Base-by-base conservation (phyloP, 2,329 filamentous ascomycete genomes). In the Microcyclospora pomicola region DNA sequence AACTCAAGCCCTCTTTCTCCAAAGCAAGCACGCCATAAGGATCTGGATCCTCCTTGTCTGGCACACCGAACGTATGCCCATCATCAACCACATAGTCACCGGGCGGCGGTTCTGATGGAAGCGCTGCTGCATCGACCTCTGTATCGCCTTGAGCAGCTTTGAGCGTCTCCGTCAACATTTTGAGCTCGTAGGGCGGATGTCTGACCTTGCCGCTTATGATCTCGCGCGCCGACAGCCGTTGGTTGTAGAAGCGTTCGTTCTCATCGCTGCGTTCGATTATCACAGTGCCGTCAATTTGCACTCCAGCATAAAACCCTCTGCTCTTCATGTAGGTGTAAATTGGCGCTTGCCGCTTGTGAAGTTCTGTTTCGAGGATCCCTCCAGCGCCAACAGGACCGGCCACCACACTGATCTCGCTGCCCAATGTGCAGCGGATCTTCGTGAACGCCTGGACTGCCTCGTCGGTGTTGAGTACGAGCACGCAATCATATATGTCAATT, bases 401-500 rank as follows among this genome's bases (percentile, higher is more conserved):
- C 6, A 78, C 74, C 16, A 85, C 75, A 44, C 75, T 79, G 37
- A 93, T 72, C 56, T 94, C 85, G 33, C 81, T 78, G 5, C 87
- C 87, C 2, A 96, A 65, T 0, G 82, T 91, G 39, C 85, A 77
- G 37, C 80, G 74, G 3, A 88, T 66, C 41, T 77, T 79, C 28
- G 82, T 85, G 55, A 95, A 92, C 1, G 82, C 76, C 48, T 94
- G 82, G 34, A 96, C 66, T 6, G 86, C 85, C 40, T 83, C 73
- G 33, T 82, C 75, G 33, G 82, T 86, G 63, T 93, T 95, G 55
- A 95, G 87, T 28, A 95, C 82, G 7, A 95, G 72, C 11, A 96
- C 82, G 54, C 87, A 94, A 59, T 96, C 88, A 66, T 95, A 96
- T 27, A 95, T 86, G 56, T 96, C 88, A 31, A 94, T 81, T 2